phyloP scores from a whole-genome alignment of 2,329 filamentous ascomycete genomes.

The Sporothrix luriei region DNA sequence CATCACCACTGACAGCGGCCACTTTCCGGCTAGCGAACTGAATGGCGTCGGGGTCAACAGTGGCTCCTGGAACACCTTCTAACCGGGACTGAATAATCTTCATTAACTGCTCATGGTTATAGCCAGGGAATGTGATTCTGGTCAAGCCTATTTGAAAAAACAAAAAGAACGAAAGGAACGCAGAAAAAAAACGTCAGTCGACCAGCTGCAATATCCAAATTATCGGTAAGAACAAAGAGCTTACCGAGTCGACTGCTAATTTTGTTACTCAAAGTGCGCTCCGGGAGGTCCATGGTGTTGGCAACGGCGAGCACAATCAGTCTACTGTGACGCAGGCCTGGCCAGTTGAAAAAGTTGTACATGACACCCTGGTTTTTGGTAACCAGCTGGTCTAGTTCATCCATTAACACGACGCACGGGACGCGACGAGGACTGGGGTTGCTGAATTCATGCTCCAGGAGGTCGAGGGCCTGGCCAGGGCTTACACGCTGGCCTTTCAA shows the following conservation, averaged over 20 bases:
- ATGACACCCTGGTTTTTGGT: slow-evolving; percentile 99
- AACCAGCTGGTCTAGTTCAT: slow-evolving; percentile 95
- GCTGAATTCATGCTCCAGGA: slow-evolving; percentile 89
- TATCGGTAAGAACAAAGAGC: slow-evolving; percentile 34
- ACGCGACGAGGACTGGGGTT: slow-evolving; percentile 87
- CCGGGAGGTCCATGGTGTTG: slow-evolving; percentile 98
- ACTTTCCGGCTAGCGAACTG: slow-evolving; percentile 97
- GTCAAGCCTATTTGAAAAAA: slow-evolving; percentile 63
- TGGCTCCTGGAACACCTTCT: slow-evolving; percentile 80
- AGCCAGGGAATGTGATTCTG: slow-evolving; percentile 94
- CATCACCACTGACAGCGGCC: slow-evolving; percentile 92
- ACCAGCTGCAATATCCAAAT: neutral
- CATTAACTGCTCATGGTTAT: slow-evolving; percentile 96
- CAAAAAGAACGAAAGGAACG: neutral
- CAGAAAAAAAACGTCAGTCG: neutral
- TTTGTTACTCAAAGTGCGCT: slow-evolving; percentile 95
- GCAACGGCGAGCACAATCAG: slow-evolving; percentile 96
- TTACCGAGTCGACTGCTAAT: slow-evolving; percentile 82
- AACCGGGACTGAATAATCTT: slow-evolving; percentile 95
- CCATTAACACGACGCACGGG: slow-evolving; percentile 96
- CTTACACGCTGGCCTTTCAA: slow-evolving; percentile 91
- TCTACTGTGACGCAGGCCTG: slow-evolving; percentile 83
- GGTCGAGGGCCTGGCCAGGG: slow-evolving; percentile 84
- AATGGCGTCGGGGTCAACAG: slow-evolving; percentile 90
- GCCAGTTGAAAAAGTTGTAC: slow-evolving; percentile 99